phyloP scores from a whole-genome alignment of 495 filamentous ascomycete species.

The Viridothelium virens region DNA sequence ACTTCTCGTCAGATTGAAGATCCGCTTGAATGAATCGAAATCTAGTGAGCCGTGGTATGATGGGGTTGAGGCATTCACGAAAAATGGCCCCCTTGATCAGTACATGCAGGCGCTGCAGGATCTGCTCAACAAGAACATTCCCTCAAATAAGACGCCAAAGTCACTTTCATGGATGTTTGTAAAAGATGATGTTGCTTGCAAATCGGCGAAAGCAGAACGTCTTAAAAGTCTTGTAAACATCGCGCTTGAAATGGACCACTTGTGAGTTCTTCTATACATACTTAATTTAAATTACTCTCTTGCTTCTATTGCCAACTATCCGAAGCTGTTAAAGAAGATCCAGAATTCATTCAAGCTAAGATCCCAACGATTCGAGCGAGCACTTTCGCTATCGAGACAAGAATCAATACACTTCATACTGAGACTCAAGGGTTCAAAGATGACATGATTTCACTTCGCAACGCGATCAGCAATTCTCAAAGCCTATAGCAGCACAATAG shows the following conservation, averaged over 20 bases:
- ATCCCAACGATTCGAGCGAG: no score
- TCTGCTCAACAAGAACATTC: constrained; percentile 18
- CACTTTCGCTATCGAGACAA: background rate
- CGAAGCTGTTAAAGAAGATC: no score
- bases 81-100: constrained; percentile 28
- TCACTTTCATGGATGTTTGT: constrained; percentile 27
- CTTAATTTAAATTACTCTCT: no score
- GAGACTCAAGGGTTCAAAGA: constrained; percentile 11
- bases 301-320: no score
- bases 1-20: constrained; percentile 26
- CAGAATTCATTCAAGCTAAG: no score
- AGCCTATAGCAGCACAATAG: background rate
- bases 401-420: constrained; percentile 16
- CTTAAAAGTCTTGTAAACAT: constrained; percentile 27
- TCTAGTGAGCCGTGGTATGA: constrained; percentile 21
- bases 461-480: background rate
- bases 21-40: constrained; percentile 22
- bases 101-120: constrained; percentile 24
- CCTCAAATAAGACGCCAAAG: constrained; percentile 18
- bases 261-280: constrained; percentile 29
- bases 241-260: constrained; percentile 30
- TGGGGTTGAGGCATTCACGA: constrained; percentile 20
- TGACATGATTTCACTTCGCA: background rate
- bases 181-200: constrained; percentile 25
- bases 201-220: constrained; percentile 29